Conservation (phyloP, 495 filamentous ascomycete species). For the Aspergillus heteromorphus region DNA sequence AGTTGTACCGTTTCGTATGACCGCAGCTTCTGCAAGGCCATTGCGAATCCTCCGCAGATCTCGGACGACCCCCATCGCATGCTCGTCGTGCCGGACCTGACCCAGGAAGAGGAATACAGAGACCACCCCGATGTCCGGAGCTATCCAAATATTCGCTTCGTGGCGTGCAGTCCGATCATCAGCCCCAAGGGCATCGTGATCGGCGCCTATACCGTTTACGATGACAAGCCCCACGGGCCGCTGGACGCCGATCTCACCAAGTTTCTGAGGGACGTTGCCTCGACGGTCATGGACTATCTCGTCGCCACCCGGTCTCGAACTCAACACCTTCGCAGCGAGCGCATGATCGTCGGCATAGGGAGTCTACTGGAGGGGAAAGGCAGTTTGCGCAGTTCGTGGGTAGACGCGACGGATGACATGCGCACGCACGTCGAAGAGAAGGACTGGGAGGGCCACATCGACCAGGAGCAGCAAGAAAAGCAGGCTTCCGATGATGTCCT, state of each 20-base stretch:
- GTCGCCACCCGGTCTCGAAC: constrained; percentile 1
- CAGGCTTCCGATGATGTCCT: too few relatives aligned
- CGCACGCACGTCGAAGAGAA: too few relatives aligned
- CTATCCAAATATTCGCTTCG: constrained; percentile 47
- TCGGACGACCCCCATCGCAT: constrained; percentile 9
- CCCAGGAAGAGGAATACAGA: constrained; percentile 22
- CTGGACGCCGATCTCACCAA: constrained; percentile 6
- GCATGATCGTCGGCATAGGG: constrained; percentile 13
- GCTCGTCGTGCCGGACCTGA: constrained; percentile 21
- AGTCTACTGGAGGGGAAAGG: constrained; percentile 11
- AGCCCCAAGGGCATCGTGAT: constrained; percentile 52
- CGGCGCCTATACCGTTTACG: constrained; percentile 52
- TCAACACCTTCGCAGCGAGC: constrained; percentile 5
- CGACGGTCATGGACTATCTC: constrained; percentile 13
- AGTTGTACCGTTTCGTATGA: constrained; percentile 36
- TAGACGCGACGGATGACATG: too few relatives aligned
- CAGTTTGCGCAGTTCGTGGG: background rate
- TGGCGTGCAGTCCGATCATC: constrained; percentile 53
- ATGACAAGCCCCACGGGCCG: constrained; percentile 34
- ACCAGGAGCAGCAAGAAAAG: too few relatives aligned
- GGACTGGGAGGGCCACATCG: too few relatives aligned
- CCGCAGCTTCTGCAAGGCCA: constrained; percentile 41
- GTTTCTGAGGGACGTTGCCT: constrained; percentile 19
- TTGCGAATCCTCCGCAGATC: constrained; percentile 17
- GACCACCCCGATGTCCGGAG: constrained; percentile 22